Conservation (phyloP, 2,329 filamentous ascomycete genomes). For the Tolypocladium capitatum region DNA sequence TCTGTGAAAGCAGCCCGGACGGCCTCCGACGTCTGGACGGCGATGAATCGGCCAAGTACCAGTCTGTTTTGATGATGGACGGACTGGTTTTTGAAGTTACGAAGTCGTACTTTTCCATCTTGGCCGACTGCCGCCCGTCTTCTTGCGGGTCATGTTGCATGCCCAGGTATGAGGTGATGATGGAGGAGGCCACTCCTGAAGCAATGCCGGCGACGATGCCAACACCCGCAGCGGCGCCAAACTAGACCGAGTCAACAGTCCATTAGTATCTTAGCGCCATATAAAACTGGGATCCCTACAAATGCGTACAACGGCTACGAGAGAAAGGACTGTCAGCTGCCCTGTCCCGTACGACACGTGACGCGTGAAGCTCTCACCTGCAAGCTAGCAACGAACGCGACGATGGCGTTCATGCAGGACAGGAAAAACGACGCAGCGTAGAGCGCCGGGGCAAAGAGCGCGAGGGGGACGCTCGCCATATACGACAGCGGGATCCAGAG, state of each 20-base stretch:
- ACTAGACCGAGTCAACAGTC: constrained; percentile 14
- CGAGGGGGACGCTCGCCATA: constrained; percentile 13
- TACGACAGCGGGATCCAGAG: constrained; percentile 16
- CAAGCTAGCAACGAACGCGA: constrained; percentile 17
- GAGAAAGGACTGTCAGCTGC: not conserved
- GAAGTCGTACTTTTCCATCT: constrained; percentile 1
- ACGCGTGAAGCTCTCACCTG: constrained; percentile 17
- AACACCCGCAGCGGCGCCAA: constrained; percentile 53
- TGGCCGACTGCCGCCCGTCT: constrained; percentile 2
- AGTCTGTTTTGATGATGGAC: constrained; percentile 23
- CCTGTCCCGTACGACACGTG: not conserved
- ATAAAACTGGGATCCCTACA: constrained; percentile 14
- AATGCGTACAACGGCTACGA: constrained; percentile 29
- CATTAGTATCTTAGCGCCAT: not conserved
- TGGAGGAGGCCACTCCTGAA: constrained; percentile 41
- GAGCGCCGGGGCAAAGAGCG: constrained; percentile 23
- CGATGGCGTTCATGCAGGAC: constrained; percentile 9
- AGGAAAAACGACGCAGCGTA: constrained; percentile 18
- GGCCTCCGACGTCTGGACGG: constrained; percentile 26
- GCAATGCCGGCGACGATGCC: constrained; percentile 50
- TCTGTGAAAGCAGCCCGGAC: constrained; percentile 45
- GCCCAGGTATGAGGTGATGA: constrained; percentile 38
- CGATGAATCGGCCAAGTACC: constrained; percentile 23
- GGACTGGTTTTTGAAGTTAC: not conserved
- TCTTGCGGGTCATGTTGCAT: constrained; percentile 19